phyloP scores from a whole-genome alignment of 1,284 basidiomycete species.

The Meira miltonrushii region DNA sequence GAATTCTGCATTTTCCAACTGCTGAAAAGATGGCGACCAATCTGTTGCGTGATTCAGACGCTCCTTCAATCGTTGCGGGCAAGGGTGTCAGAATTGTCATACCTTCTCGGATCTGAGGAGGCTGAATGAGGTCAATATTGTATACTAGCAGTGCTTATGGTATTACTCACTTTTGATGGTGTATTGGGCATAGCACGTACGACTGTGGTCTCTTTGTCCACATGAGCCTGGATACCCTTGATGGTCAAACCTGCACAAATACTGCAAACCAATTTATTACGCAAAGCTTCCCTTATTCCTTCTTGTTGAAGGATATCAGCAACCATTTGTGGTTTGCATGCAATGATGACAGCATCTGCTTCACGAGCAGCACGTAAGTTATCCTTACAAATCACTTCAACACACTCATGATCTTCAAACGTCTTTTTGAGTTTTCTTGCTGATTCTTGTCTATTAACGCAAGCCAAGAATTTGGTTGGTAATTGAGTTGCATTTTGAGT shows the following conservation, averaged over 20 bases:
- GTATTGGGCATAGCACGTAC: constrained; percentile 99
- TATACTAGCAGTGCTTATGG: not conserved
- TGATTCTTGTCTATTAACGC: constrained; percentile 74
- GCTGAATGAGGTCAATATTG: not conserved
- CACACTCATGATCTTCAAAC: constrained; percentile 57
- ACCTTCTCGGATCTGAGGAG: constrained; percentile 43
- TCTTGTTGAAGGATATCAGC: constrained; percentile 66
- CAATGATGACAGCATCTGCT: constrained; percentile 71
- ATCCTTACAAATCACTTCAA: constrained; percentile 65
- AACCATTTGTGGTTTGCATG: constrained; percentile 79
- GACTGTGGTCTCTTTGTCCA: constrained; percentile 67
- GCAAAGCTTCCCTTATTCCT: constrained; percentile 80
- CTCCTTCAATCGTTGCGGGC: constrained; percentile 18
- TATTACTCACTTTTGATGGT: constrained; percentile 72
- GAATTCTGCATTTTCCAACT: constrained; percentile 41
- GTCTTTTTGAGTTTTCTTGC: constrained; percentile 65
- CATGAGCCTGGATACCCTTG: constrained; percentile 70
- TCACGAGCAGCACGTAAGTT: constrained; percentile 71
- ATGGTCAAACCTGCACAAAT: constrained; percentile 94
- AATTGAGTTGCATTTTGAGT: constrained; percentile 52
- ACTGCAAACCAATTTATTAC: constrained; percentile 86
- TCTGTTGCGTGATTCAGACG: constrained; percentile 29
- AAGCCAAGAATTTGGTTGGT: constrained; percentile 80
- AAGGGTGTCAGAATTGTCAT: constrained; percentile 50
- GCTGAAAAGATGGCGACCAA: constrained; percentile 46